Conservation (phyloP, 257 asterid species). For the Fraxinus cuspidata region DNA sequence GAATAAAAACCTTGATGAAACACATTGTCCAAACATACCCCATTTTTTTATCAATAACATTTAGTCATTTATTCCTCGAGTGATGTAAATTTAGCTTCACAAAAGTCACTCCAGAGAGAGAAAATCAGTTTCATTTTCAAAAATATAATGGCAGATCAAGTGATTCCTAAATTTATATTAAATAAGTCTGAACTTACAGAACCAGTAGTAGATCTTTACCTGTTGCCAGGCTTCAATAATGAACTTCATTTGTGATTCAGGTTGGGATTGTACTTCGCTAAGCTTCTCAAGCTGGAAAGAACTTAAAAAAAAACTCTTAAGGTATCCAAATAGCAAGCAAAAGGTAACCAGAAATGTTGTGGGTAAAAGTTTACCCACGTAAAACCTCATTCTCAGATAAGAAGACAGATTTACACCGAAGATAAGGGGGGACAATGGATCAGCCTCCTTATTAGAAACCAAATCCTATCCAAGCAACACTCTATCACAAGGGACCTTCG, state of each 20-base stretch:
- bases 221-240: constrained; percentile 95
- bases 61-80: not conserved
- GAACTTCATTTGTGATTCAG: constrained; percentile 89
- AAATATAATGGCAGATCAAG: constrained; percentile 2
- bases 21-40: constrained; percentile 17
- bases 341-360: not conserved
- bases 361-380: not conserved
- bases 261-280: constrained; percentile 82
- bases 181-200: not conserved
- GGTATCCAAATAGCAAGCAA: constrained; percentile 9
- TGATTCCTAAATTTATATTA: not conserved
- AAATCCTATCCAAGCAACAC: not conserved
- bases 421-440: not conserved
- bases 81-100: not conserved
- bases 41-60: not conserved
- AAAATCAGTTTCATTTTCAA: not conserved
- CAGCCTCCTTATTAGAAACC: not conserved
- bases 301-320: constrained; percentile 8
- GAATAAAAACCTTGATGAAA: constrained; percentile 19
- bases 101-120: not conserved
- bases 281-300: constrained; percentile 83
- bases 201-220: constrained; percentile 42
- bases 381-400: not conserved
- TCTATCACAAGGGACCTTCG: not conserved
- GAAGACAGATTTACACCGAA: not conserved